These are phyloP conservation scores for Leptographium procerum DNA, from an alignment of 2,329 filamentous ascomycete genomes.

Conservation along the genomic window DNA sequence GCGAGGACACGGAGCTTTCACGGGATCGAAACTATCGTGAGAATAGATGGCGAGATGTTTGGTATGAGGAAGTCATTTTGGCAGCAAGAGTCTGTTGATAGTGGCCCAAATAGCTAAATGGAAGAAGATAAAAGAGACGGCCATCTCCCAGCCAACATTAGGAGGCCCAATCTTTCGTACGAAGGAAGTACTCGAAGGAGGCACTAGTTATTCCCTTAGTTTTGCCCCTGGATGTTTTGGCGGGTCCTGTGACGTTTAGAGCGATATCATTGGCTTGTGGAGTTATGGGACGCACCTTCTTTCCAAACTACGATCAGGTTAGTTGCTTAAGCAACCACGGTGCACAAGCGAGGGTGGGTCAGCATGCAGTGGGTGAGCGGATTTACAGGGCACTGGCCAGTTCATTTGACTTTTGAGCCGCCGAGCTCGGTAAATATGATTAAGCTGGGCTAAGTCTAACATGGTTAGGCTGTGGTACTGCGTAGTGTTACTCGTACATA, in stretches of 20 bases:
- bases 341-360: not conserved
- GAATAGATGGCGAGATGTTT: not conserved
- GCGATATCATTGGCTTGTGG: not conserved
- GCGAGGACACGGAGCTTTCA: not conserved
- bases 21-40: not conserved
- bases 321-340: conserved; percentile 1
- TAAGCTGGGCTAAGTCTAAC: no score
- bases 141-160: not conserved
- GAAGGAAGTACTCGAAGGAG: not conserved
- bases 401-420: not conserved
- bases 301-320: not conserved
- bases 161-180: not conserved
- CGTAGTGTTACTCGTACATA: no score
- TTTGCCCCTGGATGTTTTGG: no score
- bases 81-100: not conserved
- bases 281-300: not conserved
- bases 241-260: no score
- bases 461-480: no score
- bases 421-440: not conserved
- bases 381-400: not conserved
- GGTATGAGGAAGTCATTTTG: not conserved
- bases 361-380: not conserved
- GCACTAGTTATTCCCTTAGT: not conserved
- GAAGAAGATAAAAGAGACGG: not conserved
- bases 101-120: not conserved